Conservation (phyloP, 75 land plant genomes). For the Selaginella tamariscina region DNA sequence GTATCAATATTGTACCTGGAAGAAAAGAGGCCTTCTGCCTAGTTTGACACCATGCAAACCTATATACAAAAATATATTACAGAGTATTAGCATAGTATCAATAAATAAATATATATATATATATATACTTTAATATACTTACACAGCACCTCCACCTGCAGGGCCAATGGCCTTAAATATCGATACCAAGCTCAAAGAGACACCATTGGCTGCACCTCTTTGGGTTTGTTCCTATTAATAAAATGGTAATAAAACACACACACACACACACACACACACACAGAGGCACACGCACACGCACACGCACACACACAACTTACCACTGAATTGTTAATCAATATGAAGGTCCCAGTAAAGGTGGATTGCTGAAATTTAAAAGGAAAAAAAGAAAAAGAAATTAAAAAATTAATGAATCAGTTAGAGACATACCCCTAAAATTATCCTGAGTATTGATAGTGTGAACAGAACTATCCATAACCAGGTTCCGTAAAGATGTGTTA, state of each 20-base stretch:
- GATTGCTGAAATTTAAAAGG: neutral
- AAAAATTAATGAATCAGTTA: too few relatives aligned
- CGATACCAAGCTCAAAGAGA: constrained; percentile 1
- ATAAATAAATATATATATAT: too few relatives aligned
- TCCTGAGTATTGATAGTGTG: constrained; percentile 37
- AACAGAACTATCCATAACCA: constrained; percentile 22
- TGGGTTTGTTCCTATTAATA: constrained; percentile 1
- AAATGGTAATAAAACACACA: neutral
- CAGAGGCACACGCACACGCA: neutral
- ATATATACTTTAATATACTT: neutral
- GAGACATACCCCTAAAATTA: constrained; percentile 43
- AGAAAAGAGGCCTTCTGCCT: neutral
- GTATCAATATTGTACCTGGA: neutral
- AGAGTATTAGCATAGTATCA: neutral
- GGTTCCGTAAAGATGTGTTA: constrained; percentile 39
- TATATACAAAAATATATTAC: neutral
- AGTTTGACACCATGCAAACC: constrained; percentile 9
- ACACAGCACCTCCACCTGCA: constrained; percentile 2
- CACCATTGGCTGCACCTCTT: constrained; percentile 7
- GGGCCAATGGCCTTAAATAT: constrained; percentile 10
- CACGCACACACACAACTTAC: neutral
- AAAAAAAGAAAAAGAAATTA: neutral
- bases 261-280: neutral
- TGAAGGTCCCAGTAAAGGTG: constrained; percentile 4
- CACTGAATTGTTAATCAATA: constrained; percentile 11